Base-by-base conservation (phyloP, 1,139 yeast species). In the Blastobotrys illinoisensis region DNA sequence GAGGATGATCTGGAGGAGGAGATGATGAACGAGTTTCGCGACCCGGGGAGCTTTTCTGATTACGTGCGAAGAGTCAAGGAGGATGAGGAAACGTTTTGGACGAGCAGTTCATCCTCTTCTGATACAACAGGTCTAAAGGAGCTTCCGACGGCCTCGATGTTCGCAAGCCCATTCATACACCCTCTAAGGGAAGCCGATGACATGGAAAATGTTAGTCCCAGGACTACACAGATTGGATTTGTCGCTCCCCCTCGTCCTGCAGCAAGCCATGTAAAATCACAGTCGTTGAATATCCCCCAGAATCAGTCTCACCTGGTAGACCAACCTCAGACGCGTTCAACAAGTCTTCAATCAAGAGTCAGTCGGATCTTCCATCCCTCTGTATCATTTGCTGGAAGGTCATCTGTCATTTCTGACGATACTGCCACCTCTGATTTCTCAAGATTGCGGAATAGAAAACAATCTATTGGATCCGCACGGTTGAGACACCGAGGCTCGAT, bases 1-100 rank as follows among this genome's bases (percentile, higher is more conserved):
- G 64, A 66, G 32, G 67, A 62, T 24, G 62, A 60, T 28, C 60
- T 55, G 47, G 58, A 62, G 5, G 66, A 61, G 18, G 23, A 11
- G 16, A 20, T 19, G 21, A 44, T 9, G n/a, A 44, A 44, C 14
- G 46, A 44, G 21, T 20, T 20, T 9, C 23, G 7, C 6, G 24
- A 18, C 21, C 46, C 46, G 9, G 24, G 23, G 3, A 20, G 46
- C 13, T 44, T 44, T 9, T 20, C 23, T 19, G 24, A 44, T 13
- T 20, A 20, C 16, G 46, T 19, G 5, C 20, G 46, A 16, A 49
- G 36, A 11, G 49, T 36, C 19, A 21, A 26, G 14, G 28, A 48
- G 44, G 52, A 44, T 14, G 44, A 18, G 14, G 46, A 44, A 45
- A 13, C 28, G 2, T 19, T 21, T 45, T 21, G 16, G 19, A 9